phyloP scores from a whole-genome alignment of 2,329 filamentous ascomycete species.

The Celoporthe dispersa region DNA sequence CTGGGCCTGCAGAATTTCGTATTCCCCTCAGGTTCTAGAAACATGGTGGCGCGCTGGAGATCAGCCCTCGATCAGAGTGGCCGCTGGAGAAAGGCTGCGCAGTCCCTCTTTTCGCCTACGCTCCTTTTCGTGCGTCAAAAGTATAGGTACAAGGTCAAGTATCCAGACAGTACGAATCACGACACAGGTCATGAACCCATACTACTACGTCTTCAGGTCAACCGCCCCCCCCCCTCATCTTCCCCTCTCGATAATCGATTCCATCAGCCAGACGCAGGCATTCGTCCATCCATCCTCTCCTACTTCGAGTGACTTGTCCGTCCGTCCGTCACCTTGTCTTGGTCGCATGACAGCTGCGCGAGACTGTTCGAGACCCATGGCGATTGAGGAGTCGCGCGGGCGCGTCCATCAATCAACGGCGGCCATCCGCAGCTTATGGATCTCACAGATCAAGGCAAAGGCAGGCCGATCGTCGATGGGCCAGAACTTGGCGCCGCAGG shows the following conservation, averaged over 20 bases:
- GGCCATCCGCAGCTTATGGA: neutral
- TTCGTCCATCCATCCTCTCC: neutral
- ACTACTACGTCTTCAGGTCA: neutral
- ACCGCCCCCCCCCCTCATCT: neutral
- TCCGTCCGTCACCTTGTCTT: neutral
- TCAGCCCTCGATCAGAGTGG: neutral
- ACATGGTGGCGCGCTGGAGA: neutral
- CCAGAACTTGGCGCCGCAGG: neutral
- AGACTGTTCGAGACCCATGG: conserved; percentile 1
- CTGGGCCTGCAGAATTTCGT: neutral
- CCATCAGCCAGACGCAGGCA: neutral
- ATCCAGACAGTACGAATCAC: conserved; percentile 12
- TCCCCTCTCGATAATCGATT: neutral
- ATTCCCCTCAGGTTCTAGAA: neutral
- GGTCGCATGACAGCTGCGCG: conserved; percentile 4
- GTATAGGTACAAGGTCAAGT: conserved; percentile 1
- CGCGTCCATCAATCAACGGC: conserved; percentile 4
- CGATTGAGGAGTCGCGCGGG: neutral
- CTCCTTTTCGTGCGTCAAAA: neutral
- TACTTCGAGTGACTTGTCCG: neutral
- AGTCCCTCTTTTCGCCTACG: neutral
- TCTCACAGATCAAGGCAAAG: neutral
- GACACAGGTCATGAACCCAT: neutral
- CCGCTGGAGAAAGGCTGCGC: neutral
- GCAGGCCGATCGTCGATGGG: neutral